Conservation (phyloP, 176 grass and related monocot species). For the Metroxylon sagu region DNA sequence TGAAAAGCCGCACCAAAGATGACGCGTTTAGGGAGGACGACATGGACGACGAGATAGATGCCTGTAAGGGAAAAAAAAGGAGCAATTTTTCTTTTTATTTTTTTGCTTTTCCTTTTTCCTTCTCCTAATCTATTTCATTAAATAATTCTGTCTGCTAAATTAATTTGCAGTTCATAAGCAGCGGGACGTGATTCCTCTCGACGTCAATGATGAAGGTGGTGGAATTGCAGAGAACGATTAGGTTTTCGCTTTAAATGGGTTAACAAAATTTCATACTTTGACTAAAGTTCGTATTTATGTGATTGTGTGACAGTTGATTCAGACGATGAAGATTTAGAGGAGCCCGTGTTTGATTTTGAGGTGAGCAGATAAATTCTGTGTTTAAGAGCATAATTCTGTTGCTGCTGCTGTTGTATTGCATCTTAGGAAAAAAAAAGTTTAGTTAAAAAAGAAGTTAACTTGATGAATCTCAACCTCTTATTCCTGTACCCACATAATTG, state of each 20-base stretch:
- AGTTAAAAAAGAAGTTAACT: too few species aligned
- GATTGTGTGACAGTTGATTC: constrained; percentile 23
- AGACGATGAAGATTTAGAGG: constrained; percentile 56
- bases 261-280: too few species aligned
- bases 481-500: too few species aligned
- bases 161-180: constrained; percentile 70
- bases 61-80: constrained; percentile 32
- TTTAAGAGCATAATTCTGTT: background rate
- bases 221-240: too few species aligned
- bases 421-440: background rate
- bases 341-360: constrained; percentile 59
- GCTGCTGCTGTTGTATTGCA: background rate
- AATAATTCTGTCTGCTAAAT: background rate
- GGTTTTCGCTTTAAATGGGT: too few species aligned
- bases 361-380: constrained; percentile 15
- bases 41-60: constrained; percentile 71
- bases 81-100: background rate
- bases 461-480: too few species aligned
- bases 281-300: background rate
- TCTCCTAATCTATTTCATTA: background rate
- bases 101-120: background rate
- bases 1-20: constrained; percentile 17
- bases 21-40: constrained; percentile 23
- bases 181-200: constrained; percentile 61
- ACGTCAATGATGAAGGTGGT: constrained; percentile 29